A percentile compares a stretch with the other conserved stretches of the same genome.
These are phyloP conservation scores for Gamsiella multidivaricata DNA, from an alignment of 192 early-diverging fungal genomes.

Conservation along the genomic window DNA sequence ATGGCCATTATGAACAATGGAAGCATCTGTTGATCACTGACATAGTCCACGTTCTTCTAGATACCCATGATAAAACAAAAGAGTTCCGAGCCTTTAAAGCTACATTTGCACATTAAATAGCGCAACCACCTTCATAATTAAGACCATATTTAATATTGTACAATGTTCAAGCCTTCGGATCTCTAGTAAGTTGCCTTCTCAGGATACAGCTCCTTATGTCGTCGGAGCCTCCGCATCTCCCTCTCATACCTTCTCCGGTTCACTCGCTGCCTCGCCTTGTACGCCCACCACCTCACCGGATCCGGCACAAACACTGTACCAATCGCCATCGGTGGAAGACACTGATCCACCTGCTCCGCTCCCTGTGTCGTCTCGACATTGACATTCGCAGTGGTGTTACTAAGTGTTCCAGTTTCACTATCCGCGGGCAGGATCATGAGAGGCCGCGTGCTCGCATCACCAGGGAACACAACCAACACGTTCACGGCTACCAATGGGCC, in stretches of 20 bases:
- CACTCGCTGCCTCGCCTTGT: slow-evolving; percentile 29
- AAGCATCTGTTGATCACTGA: no score
- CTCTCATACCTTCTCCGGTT: slow-evolving; percentile 22
- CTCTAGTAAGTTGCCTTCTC: slow-evolving; percentile 6
- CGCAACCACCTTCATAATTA: no score
- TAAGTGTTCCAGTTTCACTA: neutral
- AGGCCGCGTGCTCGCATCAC: slow-evolving; percentile 29
- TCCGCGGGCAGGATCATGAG: neutral
- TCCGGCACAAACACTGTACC: slow-evolving; percentile 46
- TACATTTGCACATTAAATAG: no score
- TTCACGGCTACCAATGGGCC: slow-evolving; percentile 43
- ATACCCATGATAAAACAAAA: no score
- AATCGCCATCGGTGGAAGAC: slow-evolving; percentile 47
- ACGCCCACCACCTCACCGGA: slow-evolving; percentile 51
- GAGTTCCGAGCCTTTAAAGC: no score
- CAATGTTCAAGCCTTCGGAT: no score
- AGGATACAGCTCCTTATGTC: neutral
- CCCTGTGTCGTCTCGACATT: no score
- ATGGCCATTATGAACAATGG: no score
- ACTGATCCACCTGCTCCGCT: neutral
- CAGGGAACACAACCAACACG: slow-evolving; percentile 46
- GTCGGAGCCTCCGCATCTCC: slow-evolving; percentile 7
- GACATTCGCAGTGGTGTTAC: neutral
- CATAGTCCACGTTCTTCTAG: no score
- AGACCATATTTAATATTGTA: no score